These are phyloP conservation scores for Lophiostoma macrostomum DNA, from an alignment of 495 filamentous ascomycete species.

Conservation along the genomic window DNA sequence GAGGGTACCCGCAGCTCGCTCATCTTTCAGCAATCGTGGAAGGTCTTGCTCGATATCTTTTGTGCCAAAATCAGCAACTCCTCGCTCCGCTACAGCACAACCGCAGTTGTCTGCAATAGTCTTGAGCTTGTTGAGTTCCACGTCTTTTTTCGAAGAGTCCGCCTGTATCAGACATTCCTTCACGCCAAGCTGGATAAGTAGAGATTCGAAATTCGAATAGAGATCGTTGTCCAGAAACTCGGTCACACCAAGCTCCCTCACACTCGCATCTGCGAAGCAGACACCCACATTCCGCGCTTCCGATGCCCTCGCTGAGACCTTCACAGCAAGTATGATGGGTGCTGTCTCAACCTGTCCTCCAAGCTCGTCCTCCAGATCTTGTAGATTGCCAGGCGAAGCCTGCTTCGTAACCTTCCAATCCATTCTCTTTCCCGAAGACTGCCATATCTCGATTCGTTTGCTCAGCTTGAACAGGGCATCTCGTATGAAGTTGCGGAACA, in stretches of 20 bases:
- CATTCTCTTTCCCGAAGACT: conserved; percentile 65
- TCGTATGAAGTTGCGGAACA: conserved; percentile 92
- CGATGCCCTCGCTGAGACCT: conserved; percentile 79
- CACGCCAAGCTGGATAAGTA: conserved; percentile 93
- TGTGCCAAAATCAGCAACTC: conserved; percentile 73
- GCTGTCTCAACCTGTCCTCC: conserved; percentile 83
- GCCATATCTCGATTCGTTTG: conserved; percentile 89
- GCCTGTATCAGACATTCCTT: conserved; percentile 84
- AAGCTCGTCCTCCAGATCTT: conserved; percentile 95
- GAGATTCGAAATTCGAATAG: conserved; percentile 95
- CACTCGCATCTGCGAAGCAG: conserved; percentile 97
- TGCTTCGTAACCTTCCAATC: conserved; percentile 87
- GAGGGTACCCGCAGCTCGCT: conserved; percentile 68
- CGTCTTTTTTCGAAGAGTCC: conserved; percentile 77
- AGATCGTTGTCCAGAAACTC: conserved; percentile 98
- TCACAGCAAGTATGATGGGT: conserved; percentile 91
- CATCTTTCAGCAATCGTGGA: conserved; percentile 78
- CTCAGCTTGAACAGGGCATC: conserved; percentile 89
- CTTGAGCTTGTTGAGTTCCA: conserved; percentile 81
- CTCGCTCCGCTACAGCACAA: conserved; percentile 77
- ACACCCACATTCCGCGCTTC: conserved; percentile 88
- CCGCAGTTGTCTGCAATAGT: conserved; percentile 89
- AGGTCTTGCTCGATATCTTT: conserved; percentile 97
- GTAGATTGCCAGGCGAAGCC: conserved; percentile 91
- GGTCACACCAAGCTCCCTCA: conserved; percentile 91